Evolutionary conservation across 73 alveolate genomes (phyloP), one percentile per base, ranked within the genome.

Genomic region (Blepharisma japonicum): DNA sequence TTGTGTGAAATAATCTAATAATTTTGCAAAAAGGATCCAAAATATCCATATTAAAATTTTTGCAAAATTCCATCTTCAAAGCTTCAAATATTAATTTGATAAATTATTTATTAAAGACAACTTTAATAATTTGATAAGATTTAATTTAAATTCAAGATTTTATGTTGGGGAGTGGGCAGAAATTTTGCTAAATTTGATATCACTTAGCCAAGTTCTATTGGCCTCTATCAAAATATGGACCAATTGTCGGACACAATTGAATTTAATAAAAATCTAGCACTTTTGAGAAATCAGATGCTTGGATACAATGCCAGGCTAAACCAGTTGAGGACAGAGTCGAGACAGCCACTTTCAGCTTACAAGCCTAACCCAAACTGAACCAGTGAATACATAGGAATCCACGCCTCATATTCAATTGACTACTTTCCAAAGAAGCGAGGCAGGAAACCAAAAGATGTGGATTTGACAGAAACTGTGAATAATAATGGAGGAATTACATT

Each of bases 231-330:
- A 32, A 53, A 53, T 53, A 53, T 53, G 67, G 67, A 53, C 67
- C 67, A 14, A 14, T 11, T 53, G n/a, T 14, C n/a, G 67, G 23
- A 53, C 67, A 53, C 67, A 53, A 53, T 53, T 53, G 67, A 53
- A 53, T 53, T 53, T 53, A 53, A 53, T 53, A 53, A 53, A 53
- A 53, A 53, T 14, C 67, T 53, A 53, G 67, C n/a, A 4, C 67
- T 14, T 11, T 14, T 53, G 27, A 53, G 67, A 20, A 53, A 53
- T 14, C 23, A 53, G n/a, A 53, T 20, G n/a, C 5, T 3, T 20
- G 27, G 23, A 53, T 53, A 53, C 23, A 53, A 11, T 14, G 67
- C n/a, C n/a, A 53, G 27, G n/a, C 27, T 53, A 53, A 20, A 53
- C n/a, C n/a, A 14, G 27, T 20, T 53, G 67, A 53, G 67, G 23